A percentile compares a stretch with the other conserved stretches of the same genome.
These are phyloP conservation scores for Dichomitus squalens DNA, from an alignment of 1,284 basidiomycete genomes.

Conservation along the genomic window DNA sequence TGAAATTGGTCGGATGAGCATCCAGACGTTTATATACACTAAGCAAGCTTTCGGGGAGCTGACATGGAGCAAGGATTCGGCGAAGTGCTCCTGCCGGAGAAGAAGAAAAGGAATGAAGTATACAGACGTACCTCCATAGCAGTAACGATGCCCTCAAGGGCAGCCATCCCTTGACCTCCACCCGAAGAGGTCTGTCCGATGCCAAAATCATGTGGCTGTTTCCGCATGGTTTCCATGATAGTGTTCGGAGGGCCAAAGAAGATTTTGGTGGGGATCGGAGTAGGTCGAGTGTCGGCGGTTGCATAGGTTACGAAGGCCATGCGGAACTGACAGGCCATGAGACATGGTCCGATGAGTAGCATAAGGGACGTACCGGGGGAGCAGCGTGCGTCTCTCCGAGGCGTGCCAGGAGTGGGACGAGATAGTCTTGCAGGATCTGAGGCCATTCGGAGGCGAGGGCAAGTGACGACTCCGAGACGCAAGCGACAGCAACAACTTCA, in stretches of 20 bases:
- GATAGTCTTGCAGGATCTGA: constrained; percentile 49
- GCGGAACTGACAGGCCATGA: constrained; percentile 42
- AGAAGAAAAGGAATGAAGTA: not conserved
- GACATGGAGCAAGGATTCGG: too few species aligned
- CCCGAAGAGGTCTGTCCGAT: constrained; percentile 57
- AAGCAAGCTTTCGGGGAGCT: not conserved
- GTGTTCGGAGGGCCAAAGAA: constrained; percentile 50
- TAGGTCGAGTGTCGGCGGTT: constrained; percentile 50
- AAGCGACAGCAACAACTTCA: constrained; percentile 51
- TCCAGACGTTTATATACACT: too few species aligned
- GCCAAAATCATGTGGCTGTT: constrained; percentile 50
- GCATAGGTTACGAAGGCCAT: constrained; percentile 61
- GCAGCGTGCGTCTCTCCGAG: constrained; percentile 45
- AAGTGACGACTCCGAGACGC: constrained; percentile 67
- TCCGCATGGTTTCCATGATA: constrained; percentile 48
- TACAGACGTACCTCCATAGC: constrained; percentile 60
- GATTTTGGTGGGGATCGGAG: constrained; percentile 55
- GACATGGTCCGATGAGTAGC: not conserved
- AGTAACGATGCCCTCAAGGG: constrained; percentile 70
- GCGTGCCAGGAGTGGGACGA: constrained; percentile 54
- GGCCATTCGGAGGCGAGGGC: constrained; percentile 57
- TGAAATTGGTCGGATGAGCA: constrained; percentile 25
- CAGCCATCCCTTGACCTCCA: constrained; percentile 59
- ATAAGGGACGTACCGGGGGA: not conserved
- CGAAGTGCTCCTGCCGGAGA: not conserved